Evolutionary conservation across 2,329 filamentous ascomycete genomes (phyloP), one percentile per base, ranked within the genome.

Genomic region (Colletotrichum noveboracense): DNA sequence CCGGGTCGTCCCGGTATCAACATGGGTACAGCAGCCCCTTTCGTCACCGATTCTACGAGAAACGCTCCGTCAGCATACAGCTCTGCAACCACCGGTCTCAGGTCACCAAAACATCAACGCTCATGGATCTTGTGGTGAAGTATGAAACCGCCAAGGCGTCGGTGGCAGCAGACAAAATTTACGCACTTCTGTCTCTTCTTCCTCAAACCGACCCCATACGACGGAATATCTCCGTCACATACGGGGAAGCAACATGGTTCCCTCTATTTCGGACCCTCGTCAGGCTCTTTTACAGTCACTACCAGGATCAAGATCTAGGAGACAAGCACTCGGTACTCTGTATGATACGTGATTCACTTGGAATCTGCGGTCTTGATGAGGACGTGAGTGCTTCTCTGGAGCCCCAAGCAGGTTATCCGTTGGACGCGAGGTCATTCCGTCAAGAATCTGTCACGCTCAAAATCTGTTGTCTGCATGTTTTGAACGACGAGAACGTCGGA

Each of bases 271-370:
- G 21, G 7, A 3, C 1, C 1, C n/a, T 56, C 3, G 1, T 2
- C 1, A 56, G 1, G 52, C 52, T 56, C 24, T 3, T 26, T 0
- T 56, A 21, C 2, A 24, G 2, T 18, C 2, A 16, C 10, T 56
- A 56, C 9, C 0, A 26, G 24, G 0, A 56, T 21, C 1, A 13
- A 1, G 0, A 0, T 4, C 6, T 26, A 5, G 13, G 0, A 21
- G 13, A 26, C n/a, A 56, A 56, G 7, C 18, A 21, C 48, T 1
- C 5, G 1, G n/a, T 3, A 1, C 21, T 55, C 2, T 14, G 48
- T 21, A 2, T 55, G 1, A 7, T 55, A 13, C 9, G 18, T 6
- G 9, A 55, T 6, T 13, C 0, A 2, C 13, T 24, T 12, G 9
- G 5, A 55, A 55, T 38, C 3, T 1, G n/a, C 8, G 48, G 48